Conservation (phyloP, 192 early-diverging fungal genomes). For the Podochytrium sp. region DNA sequence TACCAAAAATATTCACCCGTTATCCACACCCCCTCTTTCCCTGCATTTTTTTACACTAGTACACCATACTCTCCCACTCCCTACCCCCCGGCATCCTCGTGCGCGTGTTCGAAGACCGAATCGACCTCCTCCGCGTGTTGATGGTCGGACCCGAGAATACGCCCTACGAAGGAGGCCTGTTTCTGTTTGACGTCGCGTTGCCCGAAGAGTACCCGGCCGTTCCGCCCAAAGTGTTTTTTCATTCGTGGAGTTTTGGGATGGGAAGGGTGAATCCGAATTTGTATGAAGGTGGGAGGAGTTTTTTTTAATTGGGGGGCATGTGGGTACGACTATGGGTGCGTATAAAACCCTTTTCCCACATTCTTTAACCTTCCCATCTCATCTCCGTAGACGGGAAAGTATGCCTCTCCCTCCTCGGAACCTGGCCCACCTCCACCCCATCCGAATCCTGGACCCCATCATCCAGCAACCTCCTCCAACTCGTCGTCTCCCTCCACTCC, state of each 20-base stretch:
- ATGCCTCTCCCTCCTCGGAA: slow-evolving; percentile 61
- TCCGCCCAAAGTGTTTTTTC: slow-evolving; percentile 59
- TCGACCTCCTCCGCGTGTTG: slow-evolving; percentile 60
- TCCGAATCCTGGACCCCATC: slow-evolving; percentile 52
- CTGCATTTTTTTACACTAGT: slow-evolving; percentile 32
- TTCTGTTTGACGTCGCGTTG: slow-evolving; percentile 61
- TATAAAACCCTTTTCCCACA: too few species aligned
- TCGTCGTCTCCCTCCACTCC: slow-evolving; percentile 61
- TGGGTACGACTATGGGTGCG: too few species aligned
- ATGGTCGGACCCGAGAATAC: slow-evolving; percentile 63
- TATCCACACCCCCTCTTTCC: slow-evolving; percentile 34
- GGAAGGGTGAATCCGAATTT: slow-evolving; percentile 65
- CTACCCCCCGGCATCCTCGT: slow-evolving; percentile 65
- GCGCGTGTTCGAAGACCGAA: slow-evolving; percentile 55
- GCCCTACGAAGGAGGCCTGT: slow-evolving; percentile 61
- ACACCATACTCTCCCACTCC: slow-evolving; percentile 47
- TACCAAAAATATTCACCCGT: too few species aligned
- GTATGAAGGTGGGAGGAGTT: slow-evolving; percentile 52
- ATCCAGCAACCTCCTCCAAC: slow-evolving; percentile 42
- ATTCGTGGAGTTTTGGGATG: slow-evolving; percentile 59
- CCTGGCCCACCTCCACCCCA: slow-evolving; percentile 58
- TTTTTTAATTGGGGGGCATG: too few species aligned
- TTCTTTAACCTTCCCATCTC: too few species aligned
- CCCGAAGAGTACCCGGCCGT: slow-evolving; percentile 52
- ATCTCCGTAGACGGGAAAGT: slow-evolving; percentile 53